Base-by-base conservation (phyloP, 345 rosid genomes). In the Raphanus raphanistrum region DNA sequence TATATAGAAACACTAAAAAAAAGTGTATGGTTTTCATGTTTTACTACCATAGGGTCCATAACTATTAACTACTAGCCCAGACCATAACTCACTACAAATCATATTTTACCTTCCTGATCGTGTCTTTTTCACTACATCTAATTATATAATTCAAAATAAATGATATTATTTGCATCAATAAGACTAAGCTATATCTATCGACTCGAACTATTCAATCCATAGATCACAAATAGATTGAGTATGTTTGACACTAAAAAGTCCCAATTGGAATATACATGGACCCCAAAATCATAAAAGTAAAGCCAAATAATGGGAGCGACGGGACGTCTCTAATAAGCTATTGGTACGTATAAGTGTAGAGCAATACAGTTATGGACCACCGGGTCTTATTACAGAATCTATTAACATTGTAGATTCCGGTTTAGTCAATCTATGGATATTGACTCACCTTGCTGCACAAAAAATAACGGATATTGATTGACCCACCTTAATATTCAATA, bases 331-430 rank as follows among this genome's bases (percentile, higher is more conserved):
- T 29, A 61, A 28, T 16, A 45, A 79, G 48, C 82, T 68, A 68
- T 50, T 61, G 65, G 82, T 73, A 38, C 71, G 78, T 73, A 68
- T 57, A 21, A 60, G 81, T 25, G 52, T 32, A 61, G 36, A 60
- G 74, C 36, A 28, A 68, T 73, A 66, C 65, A 73, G 78, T 68
- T 68, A 17, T 79, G 78, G 74, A 79, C 78, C 82, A 62, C 74
- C 73, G 73, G 45, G 52, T 73, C 64, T 79, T 36, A 62, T 62
- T 66, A 52, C 78, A 79, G 50, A 79, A 73, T 79, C 78, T 73
- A 68, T 50, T 50, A 57, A n/a, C 77, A 65, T 68, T 62, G n/a
- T 68, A 29, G 66, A 73, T 62, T 68, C 74, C 36, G 41, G 74
- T 73, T 79, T 73, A 61, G 77, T 78, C 77, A 78, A 66, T 60